These are phyloP conservation scores for Brassica napus DNA, from an alignment of 345 rosid species.

Conservation along the genomic window DNA sequence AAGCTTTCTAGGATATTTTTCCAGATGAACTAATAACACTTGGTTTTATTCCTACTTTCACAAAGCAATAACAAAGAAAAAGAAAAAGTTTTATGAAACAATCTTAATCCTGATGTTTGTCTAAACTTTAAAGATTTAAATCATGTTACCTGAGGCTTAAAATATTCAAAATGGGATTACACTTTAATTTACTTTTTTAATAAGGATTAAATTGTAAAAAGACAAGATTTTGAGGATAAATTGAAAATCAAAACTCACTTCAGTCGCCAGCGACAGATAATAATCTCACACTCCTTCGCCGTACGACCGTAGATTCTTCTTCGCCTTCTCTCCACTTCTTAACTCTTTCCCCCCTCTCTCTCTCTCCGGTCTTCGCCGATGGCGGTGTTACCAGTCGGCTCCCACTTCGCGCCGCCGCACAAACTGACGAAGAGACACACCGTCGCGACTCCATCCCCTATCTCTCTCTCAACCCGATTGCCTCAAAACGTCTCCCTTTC, in stretches of 20 bases:
- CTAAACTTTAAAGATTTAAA: neutral
- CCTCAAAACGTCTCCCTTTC: constrained; percentile 35
- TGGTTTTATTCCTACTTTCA: neutral
- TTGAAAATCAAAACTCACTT: constrained; percentile 7
- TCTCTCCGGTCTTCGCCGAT: constrained; percentile 39
- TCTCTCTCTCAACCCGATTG: constrained; percentile 36
- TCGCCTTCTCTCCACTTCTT: neutral
- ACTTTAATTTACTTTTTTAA: neutral
- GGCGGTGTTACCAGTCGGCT: constrained; percentile 61
- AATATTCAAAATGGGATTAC: neutral
- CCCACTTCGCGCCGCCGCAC: constrained; percentile 42
- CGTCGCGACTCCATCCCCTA: constrained; percentile 20
- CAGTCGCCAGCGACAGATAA: neutral
- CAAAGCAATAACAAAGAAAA: neutral
- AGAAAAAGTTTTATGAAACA: neutral
- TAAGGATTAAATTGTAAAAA: constrained; percentile 16
- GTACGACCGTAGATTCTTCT: neutral
- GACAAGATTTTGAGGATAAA: constrained; percentile 1
- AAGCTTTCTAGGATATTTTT: no score
- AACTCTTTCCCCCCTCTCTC: neutral
- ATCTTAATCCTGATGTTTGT: neutral
- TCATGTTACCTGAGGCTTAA: neutral
- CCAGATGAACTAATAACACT: no score
- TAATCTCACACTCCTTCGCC: constrained; percentile 26
- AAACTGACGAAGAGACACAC: constrained; percentile 39